Evolutionary conservation across 1,139 yeast species (phyloP).

Genomic region (Hyphopichia wangnamkhiaoensis): DNA sequence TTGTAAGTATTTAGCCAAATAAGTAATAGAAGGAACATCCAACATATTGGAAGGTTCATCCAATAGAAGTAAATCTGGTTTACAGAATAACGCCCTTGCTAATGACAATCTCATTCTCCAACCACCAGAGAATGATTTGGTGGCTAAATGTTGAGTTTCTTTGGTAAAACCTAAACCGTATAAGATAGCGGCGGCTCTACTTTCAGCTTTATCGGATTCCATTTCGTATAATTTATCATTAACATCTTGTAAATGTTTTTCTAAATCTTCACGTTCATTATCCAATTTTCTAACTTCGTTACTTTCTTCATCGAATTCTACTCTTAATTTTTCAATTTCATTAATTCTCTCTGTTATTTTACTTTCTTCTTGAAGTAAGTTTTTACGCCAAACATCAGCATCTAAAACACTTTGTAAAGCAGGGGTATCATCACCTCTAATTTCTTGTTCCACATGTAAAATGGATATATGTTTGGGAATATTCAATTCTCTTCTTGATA

Average conservation of each 20-base stretch:
- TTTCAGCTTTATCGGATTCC: conserved; percentile 97
- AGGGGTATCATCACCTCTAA: conserved; percentile 85
- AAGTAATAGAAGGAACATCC: conserved; percentile 98
- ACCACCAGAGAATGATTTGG: conserved; percentile 97
- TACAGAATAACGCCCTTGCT: conserved; percentile 96
- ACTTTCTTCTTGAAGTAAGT: conserved; percentile 71
- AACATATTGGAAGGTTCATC: conserved; percentile 99
- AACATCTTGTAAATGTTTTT: conserved; percentile 72
- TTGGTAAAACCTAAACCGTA: conserved; percentile 91
- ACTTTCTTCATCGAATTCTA: conserved; percentile 80
- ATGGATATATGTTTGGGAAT: conserved; percentile 95
- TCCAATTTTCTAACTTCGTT: conserved; percentile 79
- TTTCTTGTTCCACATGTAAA: conserved; percentile 96
- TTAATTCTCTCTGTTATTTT: conserved; percentile 71
- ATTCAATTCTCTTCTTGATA: conserved; percentile 88
- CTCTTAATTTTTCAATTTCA: conserved; percentile 70
- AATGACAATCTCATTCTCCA: conserved; percentile 99
- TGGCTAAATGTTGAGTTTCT: conserved; percentile 78
- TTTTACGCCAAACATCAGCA: conserved; percentile 99
- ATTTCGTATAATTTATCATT: conserved; percentile 82
- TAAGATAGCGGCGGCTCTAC: conserved; percentile 93
- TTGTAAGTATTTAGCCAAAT: conserved; percentile 84
- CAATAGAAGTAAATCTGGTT: conserved; percentile 85
- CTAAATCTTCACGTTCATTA: conserved; percentile 86
- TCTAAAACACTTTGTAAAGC: conserved; percentile 94